These are phyloP conservation scores for Halenospora varia DNA, from an alignment of 495 filamentous ascomycete genomes.

Conservation along the genomic window DNA sequence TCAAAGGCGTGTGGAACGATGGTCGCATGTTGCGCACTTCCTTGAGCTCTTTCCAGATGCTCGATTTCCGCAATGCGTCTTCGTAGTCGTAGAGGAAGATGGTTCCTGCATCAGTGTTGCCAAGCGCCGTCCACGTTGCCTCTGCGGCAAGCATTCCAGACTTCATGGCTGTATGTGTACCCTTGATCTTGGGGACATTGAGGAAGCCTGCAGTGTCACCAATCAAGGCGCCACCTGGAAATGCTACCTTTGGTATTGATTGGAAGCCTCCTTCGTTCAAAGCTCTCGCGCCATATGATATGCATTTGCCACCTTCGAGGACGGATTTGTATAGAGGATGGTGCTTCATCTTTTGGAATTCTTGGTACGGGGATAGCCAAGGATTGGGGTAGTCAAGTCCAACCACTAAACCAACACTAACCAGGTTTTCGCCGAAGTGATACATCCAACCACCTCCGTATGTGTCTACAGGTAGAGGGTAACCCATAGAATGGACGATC, in stretches of 20 bases:
- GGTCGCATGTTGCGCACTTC: conserved; percentile 97
- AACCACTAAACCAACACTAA: conserved; percentile 88
- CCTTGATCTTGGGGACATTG: conserved; percentile 98
- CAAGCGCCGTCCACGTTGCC: conserved; percentile 73
- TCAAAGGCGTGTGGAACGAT: conserved; percentile 80
- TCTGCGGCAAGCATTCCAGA: conserved; percentile 96
- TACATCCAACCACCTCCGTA: conserved; percentile 99
- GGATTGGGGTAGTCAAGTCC: conserved; percentile 96
- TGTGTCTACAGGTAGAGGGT: conserved; percentile 81
- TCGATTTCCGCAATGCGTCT: conserved; percentile 76
- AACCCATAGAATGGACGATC: conserved; percentile 89
- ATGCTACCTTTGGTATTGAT: conserved; percentile 93
- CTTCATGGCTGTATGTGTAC: conserved; percentile 96
- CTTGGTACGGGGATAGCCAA: conserved; percentile 90
- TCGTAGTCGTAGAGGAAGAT: conserved; percentile 97
- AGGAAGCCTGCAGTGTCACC: conserved; percentile 95
- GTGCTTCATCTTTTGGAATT: conserved; percentile 99
- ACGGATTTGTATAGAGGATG: conserved; percentile 81
- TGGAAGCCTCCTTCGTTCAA: conserved; percentile 97
- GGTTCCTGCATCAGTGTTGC: conserved; percentile 52
- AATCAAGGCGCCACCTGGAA: conserved; percentile 93
- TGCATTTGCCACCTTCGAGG: conserved; percentile 92
- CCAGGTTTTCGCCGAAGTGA: conserved; percentile 96
- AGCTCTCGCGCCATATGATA: conserved; percentile 92
- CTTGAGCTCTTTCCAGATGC: conserved; percentile 91